Base-by-base conservation (phyloP, 75 land plant genomes). In the Selaginella tamariscina region DNA sequence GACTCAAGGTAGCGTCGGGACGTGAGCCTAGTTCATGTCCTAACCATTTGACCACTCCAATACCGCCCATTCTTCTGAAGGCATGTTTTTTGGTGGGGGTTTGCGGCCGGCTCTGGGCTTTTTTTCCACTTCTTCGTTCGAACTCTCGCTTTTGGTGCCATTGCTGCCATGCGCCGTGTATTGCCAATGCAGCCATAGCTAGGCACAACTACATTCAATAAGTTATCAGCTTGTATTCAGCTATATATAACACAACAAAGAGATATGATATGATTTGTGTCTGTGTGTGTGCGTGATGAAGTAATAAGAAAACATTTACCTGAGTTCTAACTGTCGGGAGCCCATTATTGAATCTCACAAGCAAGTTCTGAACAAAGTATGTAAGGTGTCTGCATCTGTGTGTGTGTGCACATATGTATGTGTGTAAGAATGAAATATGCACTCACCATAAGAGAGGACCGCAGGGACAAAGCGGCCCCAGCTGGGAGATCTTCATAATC, bases 401-500 rank as follows among this genome's bases (percentile, higher is more conserved):
- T n/a, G n/a, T n/a, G n/a, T n/a, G n/a, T n/a, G n/a, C n/a, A 67
- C 8, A 72, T 21, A 39, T 5, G 15, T n/a, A 39, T 39, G 49
- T 5, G 49, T 5, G 49, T 5, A 15, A 39, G 49, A 39, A 5
- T 39, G 5, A 5, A 39, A 5, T 39, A 5, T 15, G 15, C 49
- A 39, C 11, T 78, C 65, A 93, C 98, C 82, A 81, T 82, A 55
- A 93, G 73, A 32, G 98, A 93, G n/a, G 79, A 84, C 0, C 88
- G 81, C 68, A 93, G 69, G 23, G 88, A 83, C 26, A 85, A 56
- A 69, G 87, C 77, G 15, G 98, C 90, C 73, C 77, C 82, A 55
- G 86, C 78, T 69, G 98, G 96, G 27, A 93, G 73, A 65, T 93
- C 98, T 66, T 93, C 98, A 82, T 83, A 85, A 67, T 93, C 98